Percentiles rank a stretch among this genome's conserved stretches.
Conservation (phyloP, 164 flowering plant species). For the Vitis riparia region DNA sequence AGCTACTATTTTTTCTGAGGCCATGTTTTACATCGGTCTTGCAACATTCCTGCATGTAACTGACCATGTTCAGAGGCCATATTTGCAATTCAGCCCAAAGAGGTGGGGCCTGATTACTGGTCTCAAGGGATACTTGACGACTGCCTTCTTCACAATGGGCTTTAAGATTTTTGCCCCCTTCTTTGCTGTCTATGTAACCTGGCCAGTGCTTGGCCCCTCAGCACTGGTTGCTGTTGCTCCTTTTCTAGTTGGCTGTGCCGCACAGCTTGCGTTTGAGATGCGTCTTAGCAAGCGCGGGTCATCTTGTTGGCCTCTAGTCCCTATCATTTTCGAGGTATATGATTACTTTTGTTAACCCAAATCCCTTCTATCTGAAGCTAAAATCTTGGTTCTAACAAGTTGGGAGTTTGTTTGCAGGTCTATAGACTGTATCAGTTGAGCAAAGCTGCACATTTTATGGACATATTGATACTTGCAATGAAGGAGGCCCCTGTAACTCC, state of each 20-base stretch:
- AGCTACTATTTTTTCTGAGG: constrained; percentile 47
- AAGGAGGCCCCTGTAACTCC: constrained; percentile 40
- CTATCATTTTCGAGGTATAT: constrained; percentile 85
- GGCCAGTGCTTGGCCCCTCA: constrained; percentile 70
- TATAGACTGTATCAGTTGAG: constrained; percentile 81
- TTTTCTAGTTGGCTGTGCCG: constrained; percentile 63
- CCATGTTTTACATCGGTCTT: constrained; percentile 65
- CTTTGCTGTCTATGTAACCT: constrained; percentile 57
- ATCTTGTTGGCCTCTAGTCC: constrained; percentile 87
- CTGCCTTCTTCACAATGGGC: constrained; percentile 69
- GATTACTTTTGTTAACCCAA: not conserved
- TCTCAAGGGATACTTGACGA: constrained; percentile 71
- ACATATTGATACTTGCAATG: constrained; percentile 57
- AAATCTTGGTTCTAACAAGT: not conserved
- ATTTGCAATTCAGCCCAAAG: constrained; percentile 67
- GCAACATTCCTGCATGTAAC: constrained; percentile 57
- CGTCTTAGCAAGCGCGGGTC: constrained; percentile 46
- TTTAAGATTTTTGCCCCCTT: constrained; percentile 72
- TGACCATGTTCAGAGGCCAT: constrained; percentile 72
- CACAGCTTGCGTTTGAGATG: constrained; percentile 66
- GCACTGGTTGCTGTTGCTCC: constrained; percentile 72
- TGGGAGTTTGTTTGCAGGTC: constrained; percentile 44
- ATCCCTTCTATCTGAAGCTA: not conserved
- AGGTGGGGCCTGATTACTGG: constrained; percentile 92
- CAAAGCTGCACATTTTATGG: constrained; percentile 60